Percentiles rank a stretch among this genome's conserved stretches.
These are phyloP conservation scores for Suillus paluster DNA, from an alignment of 768 basidiomycete species.

Conservation along the genomic window DNA sequence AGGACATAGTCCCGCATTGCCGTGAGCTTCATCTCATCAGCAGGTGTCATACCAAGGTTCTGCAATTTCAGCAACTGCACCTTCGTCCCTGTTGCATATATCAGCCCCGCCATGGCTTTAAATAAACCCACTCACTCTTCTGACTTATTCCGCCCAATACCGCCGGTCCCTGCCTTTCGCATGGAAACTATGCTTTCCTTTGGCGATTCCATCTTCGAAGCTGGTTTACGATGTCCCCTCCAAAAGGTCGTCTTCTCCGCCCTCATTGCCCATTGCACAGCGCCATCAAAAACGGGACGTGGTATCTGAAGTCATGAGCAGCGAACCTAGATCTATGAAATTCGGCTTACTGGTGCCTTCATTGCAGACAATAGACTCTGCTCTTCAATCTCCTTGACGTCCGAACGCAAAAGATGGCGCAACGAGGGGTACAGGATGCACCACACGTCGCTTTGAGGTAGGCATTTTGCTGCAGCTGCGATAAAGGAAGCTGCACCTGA, in stretches of 20 bases:
- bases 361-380: slow-evolving; percentile 74
- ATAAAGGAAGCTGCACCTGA: slow-evolving; percentile 88
- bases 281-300: slow-evolving; percentile 82
- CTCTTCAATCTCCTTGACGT: slow-evolving; percentile 76
- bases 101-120: not conserved
- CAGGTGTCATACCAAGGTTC: slow-evolving; percentile 82
- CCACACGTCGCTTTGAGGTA: slow-evolving; percentile 92
- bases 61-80: slow-evolving; percentile 75
- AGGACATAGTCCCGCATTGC: slow-evolving; percentile 88
- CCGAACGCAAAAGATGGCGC: slow-evolving; percentile 83
- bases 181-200: slow-evolving; percentile 73
- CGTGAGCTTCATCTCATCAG: slow-evolving; percentile 85
- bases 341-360: slow-evolving; percentile 72
- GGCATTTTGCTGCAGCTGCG: slow-evolving; percentile 79
- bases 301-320: slow-evolving; percentile 39
- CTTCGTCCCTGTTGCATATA: slow-evolving; percentile 65
- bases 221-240: slow-evolving; percentile 55
- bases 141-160: slow-evolving; percentile 54
- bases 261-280: slow-evolving; percentile 88
- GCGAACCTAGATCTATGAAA: not conserved
- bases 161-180: slow-evolving; percentile 52
- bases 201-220: slow-evolving; percentile 63
- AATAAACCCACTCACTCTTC: slow-evolving; percentile 74
- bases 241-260: slow-evolving; percentile 82
- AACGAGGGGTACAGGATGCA: slow-evolving; percentile 95